Percentiles rank a stretch among this genome's conserved stretches.
These are phyloP conservation scores for Amaranthus hypochondriacus DNA, from an alignment of 148 eudicot genomes.

Conservation along the genomic window DNA sequence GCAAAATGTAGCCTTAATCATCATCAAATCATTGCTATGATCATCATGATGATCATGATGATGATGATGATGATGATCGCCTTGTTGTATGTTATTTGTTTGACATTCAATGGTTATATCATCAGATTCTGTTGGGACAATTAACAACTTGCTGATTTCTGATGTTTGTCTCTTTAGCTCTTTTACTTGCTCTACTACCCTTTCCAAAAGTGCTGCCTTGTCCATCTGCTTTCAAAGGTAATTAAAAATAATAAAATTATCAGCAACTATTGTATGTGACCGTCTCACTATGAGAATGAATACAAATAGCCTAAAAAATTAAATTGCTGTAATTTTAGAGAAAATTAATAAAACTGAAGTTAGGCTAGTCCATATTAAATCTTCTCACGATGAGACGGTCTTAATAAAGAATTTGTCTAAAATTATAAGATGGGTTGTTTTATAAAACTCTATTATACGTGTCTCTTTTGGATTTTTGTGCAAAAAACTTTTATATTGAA, in stretches of 20 bases:
- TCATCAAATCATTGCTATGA: conserved; percentile 3
- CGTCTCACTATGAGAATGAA: no score
- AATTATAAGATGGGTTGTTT: no score
- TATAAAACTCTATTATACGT: no score
- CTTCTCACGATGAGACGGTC: no score
- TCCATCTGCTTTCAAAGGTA: conserved; percentile 59
- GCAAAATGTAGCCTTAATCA: conserved; percentile 46
- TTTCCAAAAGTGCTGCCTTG: conserved; percentile 78
- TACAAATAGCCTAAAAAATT: no score
- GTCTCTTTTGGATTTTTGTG: no score
- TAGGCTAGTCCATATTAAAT: no score
- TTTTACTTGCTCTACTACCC: conserved; percentile 61
- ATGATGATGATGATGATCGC: background rate
- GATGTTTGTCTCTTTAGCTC: conserved; percentile 47
- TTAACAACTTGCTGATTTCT: conserved; percentile 49
- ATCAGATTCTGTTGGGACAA: conserved; percentile 59
- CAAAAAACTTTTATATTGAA: no score
- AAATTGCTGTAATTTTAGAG: no score
- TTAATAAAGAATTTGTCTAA: no score
- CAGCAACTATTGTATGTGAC: no score
- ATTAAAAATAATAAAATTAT: background rate
- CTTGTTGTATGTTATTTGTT: conserved; percentile 1
- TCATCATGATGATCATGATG: background rate
- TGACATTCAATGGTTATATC: conserved; percentile 48
- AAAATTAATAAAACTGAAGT: no score